phyloP scores from a whole-genome alignment of 805 yeast species.

The Phaffomyces antillensis region DNA sequence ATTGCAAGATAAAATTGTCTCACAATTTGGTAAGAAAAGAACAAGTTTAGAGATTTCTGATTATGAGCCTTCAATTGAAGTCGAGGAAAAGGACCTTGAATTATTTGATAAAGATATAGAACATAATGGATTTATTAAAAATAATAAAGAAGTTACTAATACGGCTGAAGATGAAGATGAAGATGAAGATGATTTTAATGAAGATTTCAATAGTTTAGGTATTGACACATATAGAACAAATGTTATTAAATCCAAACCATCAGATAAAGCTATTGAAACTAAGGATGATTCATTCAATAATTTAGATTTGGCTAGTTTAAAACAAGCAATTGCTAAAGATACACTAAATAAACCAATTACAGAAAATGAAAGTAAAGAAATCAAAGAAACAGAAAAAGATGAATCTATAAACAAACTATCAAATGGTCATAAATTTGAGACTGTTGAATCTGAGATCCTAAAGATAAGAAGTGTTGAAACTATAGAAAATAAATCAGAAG shows the following conservation, averaged over 20 bases:
- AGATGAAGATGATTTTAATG: not conserved
- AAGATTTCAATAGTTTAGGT: not conserved
- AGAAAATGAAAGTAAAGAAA: not conserved
- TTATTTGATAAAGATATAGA: too few species aligned
- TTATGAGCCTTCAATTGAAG: not conserved
- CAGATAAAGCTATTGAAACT: not conserved
- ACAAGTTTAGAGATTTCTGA: constrained; percentile 8
- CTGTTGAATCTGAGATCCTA: too few species aligned
- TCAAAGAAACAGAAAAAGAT: not conserved
- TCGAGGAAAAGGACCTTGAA: too few species aligned
- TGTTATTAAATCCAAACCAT: not conserved
- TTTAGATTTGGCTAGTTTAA: constrained; percentile 3
- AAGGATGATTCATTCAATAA: constrained; percentile 1
- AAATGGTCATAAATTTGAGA: too few species aligned
- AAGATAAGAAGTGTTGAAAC: too few species aligned
- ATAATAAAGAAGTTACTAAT: not conserved
- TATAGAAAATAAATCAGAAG: not conserved
- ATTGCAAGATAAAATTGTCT: constrained; percentile 15
- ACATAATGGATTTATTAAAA: not conserved
- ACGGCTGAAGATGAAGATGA: not conserved
- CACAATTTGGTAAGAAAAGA: constrained; percentile 16
- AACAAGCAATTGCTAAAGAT: constrained; percentile 8
- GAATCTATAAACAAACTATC: not conserved
- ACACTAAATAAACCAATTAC: not conserved
- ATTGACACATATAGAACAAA: not conserved